phyloP scores from a whole-genome alignment of 768 basidiomycete species.

The Kwoniella bestiolae region DNA sequence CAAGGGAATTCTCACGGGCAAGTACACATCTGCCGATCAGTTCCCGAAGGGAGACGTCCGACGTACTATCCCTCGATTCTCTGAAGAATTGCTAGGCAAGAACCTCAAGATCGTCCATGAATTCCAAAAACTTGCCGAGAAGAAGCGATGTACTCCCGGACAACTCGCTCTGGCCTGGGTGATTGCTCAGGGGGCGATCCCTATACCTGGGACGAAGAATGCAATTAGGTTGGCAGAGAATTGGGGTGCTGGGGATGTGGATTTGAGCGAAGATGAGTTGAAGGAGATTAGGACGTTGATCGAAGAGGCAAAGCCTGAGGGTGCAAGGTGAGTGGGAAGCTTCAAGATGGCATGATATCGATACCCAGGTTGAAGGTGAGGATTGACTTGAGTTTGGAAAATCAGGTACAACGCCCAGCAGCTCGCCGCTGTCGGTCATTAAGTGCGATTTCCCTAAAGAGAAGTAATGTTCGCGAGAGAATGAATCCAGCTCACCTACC shows the following conservation, averaged over 20 bases:
- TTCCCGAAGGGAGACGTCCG: conserved; percentile 16
- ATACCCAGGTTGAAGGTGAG: too few species aligned
- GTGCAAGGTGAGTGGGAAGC: conserved; percentile 17
- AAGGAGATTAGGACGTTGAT: conserved; percentile 53
- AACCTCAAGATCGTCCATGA: conserved; percentile 58
- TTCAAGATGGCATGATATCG: too few species aligned
- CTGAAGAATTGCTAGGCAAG: conserved; percentile 56
- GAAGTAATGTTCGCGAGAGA: too few species aligned
- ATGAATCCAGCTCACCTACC: too few species aligned
- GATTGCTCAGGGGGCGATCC: conserved; percentile 50
- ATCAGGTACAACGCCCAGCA: too few species aligned
- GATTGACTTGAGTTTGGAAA: too few species aligned
- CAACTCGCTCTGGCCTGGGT: conserved; percentile 59
- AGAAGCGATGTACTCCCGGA: conserved; percentile 54
- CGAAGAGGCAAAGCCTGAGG: conserved; percentile 35
- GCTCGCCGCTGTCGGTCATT: too few species aligned
- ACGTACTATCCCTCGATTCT: conserved; percentile 53
- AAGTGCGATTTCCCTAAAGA: too few species aligned
- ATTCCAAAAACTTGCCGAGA: conserved; percentile 54
- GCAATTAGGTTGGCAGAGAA: conserved; percentile 51
- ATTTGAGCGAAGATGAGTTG: conserved; percentile 46
- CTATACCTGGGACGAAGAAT: conserved; percentile 54
- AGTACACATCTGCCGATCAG: conserved; percentile 9
- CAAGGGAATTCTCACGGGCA: conserved; percentile 58
- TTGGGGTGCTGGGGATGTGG: conserved; percentile 39